phyloP scores from a whole-genome alignment of 176 grass and related monocot species.

The Oryza meridionalis region DNA sequence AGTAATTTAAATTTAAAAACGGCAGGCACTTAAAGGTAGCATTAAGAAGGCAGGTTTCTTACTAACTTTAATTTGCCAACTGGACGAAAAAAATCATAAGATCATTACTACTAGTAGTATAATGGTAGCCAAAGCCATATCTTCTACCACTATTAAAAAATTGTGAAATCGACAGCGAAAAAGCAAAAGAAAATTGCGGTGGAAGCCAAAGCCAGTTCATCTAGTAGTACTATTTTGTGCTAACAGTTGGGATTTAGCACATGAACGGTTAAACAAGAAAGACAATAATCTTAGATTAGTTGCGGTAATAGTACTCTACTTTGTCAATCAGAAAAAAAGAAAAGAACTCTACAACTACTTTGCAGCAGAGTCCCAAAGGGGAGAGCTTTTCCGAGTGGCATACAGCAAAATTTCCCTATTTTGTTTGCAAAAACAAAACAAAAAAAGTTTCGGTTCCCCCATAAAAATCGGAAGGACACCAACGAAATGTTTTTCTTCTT shows the following conservation, averaged over 20 bases:
- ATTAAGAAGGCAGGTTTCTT: constrained; percentile 29
- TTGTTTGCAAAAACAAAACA: neutral
- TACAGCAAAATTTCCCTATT: neutral
- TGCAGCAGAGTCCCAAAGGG: neutral
- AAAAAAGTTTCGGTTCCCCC: neutral
- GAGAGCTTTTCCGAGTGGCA: neutral
- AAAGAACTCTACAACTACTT: neutral
- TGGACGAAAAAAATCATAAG: neutral
- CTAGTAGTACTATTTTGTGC: neutral
- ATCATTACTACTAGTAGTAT: neutral
- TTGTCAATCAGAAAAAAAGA: neutral
- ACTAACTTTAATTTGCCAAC: constrained; percentile 14
- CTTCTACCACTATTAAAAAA: constrained; percentile 6
- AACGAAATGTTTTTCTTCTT: neutral
- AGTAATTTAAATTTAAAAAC: constrained; percentile 21
- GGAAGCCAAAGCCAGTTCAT: constrained; percentile 17
- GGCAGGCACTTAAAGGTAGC: constrained; percentile 18
- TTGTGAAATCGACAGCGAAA: neutral
- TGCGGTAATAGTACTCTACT: neutral
- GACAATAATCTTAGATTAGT: neutral
- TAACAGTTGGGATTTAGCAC: neutral
- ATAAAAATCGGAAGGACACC: neutral
- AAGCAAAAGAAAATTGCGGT: neutral
- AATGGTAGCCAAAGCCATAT: constrained; percentile 10
- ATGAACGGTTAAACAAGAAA: neutral